Conservation (phyloP, 1,284 basidiomycete genomes). For the Apiotrichum gamsii region DNA sequence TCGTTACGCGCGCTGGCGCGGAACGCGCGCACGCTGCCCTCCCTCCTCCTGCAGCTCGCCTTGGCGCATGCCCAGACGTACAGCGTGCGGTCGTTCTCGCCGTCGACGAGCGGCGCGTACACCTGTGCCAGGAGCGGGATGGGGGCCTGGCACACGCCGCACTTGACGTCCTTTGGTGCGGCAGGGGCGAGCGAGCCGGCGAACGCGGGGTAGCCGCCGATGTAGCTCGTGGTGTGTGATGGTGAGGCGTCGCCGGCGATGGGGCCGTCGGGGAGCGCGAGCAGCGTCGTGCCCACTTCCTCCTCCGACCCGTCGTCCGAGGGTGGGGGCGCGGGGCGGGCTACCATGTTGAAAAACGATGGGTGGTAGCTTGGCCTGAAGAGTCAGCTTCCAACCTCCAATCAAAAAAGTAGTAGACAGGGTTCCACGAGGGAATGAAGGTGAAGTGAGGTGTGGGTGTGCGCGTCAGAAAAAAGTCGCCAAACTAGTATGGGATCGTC, state of each 20-base stretch:
- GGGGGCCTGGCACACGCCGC: conserved; percentile 34
- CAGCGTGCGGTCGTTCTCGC: conserved; percentile 47
- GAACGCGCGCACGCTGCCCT: conserved; percentile 45
- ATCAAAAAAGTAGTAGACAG: too few species aligned
- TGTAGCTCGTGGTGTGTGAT: conserved; percentile 34
- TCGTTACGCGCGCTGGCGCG: conserved; percentile 45
- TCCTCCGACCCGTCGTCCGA: conserved; percentile 5
- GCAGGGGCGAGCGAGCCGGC: conserved; percentile 21
- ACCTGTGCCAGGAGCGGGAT: conserved; percentile 47
- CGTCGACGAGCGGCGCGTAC: conserved; percentile 46
- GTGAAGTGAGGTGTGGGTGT: too few species aligned
- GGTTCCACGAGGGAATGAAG: too few species aligned
- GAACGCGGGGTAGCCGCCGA: conserved; percentile 47
- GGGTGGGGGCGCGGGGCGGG: not conserved
- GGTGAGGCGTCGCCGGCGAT: conserved; percentile 21
- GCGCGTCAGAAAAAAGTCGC: conserved; percentile 44
- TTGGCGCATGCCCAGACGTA: conserved; percentile 45
- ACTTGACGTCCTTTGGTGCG: conserved; percentile 27
- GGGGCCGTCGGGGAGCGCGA: conserved; percentile 45
- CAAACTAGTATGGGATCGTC: conserved; percentile 45
- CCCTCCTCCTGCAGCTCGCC: conserved; percentile 37
- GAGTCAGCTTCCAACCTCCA: too few species aligned
- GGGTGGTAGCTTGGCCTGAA: too few species aligned
- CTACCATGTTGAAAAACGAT: too few species aligned
- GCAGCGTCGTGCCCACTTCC: conserved; percentile 33